Evolutionary conservation across 306 rosid species (phyloP).

Genomic region (Lablab purpureus): DNA sequence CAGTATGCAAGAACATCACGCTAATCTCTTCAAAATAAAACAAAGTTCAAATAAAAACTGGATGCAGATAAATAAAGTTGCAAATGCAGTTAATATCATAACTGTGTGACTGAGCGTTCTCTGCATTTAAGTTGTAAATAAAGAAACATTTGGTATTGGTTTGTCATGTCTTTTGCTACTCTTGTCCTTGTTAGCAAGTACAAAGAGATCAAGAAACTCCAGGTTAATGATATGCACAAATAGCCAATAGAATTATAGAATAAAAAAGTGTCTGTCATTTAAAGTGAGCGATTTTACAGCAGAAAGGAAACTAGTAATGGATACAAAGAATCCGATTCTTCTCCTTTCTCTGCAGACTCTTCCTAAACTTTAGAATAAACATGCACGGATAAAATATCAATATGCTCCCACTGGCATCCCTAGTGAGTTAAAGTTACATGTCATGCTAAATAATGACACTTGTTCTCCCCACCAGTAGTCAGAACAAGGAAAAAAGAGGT

Average conservation of each 20-base stretch:
- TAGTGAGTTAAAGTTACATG: constrained; percentile 29
- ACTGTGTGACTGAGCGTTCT: constrained; percentile 26
- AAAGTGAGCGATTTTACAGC: constrained; percentile 30
- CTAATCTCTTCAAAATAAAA: constrained; percentile 38
- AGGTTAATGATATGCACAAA: constrained; percentile 11
- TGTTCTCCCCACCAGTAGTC: constrained; percentile 24
- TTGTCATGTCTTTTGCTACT: constrained; percentile 32
- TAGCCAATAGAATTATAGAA: constrained; percentile 22
- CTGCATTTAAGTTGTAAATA: constrained; percentile 28
- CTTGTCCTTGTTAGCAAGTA: constrained; percentile 37
- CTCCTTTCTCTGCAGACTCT: constrained; percentile 25
- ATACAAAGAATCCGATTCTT: constrained; percentile 39
- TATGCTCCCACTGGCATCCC: constrained; percentile 25
- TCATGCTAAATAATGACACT: constrained; percentile 22
- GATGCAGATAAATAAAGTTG: constrained; percentile 32
- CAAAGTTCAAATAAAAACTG: constrained; percentile 32
- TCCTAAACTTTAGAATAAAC: constrained; percentile 24
- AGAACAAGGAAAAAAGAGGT: not conserved
- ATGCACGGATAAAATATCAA: constrained; percentile 19
- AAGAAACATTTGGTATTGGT: constrained; percentile 37
- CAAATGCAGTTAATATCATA: constrained; percentile 28
- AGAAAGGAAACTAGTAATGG: constrained; percentile 35
- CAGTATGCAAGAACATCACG: constrained; percentile 38
- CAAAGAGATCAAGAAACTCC: constrained; percentile 37
- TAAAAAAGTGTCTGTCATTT: constrained; percentile 13